phyloP scores from a whole-genome alignment of 768 basidiomycete genomes.

The Podaxis rugospora region DNA sequence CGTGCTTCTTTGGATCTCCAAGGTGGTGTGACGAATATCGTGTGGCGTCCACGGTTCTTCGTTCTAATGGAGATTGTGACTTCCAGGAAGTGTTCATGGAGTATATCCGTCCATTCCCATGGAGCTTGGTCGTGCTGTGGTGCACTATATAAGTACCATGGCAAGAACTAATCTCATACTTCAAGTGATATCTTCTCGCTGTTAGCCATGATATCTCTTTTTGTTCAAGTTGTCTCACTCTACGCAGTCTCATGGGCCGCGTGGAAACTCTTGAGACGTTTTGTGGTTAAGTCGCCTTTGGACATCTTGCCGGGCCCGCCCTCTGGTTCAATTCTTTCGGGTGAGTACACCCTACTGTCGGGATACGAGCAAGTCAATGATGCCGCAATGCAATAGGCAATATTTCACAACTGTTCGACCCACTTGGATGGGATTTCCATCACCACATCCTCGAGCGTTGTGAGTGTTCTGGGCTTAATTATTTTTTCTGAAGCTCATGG shows the following conservation, averaged over 20 bases:
- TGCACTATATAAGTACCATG: too few relatives aligned
- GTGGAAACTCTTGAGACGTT: neutral
- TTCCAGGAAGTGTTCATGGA: too few relatives aligned
- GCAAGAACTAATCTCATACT: too few relatives aligned
- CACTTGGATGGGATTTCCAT: conserved; percentile 34
- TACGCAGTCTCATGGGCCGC: neutral
- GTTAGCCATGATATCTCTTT: neutral
- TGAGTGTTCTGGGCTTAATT: conserved; percentile 9
- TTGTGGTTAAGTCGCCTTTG: neutral
- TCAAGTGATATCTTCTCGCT: too few relatives aligned
- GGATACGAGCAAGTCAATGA: neutral
- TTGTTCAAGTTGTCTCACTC: neutral
- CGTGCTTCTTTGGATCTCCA: too few relatives aligned
- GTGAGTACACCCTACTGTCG: neutral
- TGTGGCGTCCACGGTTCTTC: too few relatives aligned
- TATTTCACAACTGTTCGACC: conserved; percentile 26
- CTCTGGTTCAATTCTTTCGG: neutral
- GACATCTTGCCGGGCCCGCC: conserved; percentile 4
- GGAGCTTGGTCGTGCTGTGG: too few relatives aligned
- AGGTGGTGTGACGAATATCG: too few relatives aligned
- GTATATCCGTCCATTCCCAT: too few relatives aligned
- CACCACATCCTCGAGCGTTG: conserved; percentile 27
- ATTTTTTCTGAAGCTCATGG: too few relatives aligned
- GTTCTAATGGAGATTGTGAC: too few relatives aligned
- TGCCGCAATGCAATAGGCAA: conserved; percentile 24